Evolutionary conservation across 2,329 filamentous ascomycete genomes (phyloP), one percentile per base, ranked within the genome.

Genomic region (Colletotrichum trifolii): DNA sequence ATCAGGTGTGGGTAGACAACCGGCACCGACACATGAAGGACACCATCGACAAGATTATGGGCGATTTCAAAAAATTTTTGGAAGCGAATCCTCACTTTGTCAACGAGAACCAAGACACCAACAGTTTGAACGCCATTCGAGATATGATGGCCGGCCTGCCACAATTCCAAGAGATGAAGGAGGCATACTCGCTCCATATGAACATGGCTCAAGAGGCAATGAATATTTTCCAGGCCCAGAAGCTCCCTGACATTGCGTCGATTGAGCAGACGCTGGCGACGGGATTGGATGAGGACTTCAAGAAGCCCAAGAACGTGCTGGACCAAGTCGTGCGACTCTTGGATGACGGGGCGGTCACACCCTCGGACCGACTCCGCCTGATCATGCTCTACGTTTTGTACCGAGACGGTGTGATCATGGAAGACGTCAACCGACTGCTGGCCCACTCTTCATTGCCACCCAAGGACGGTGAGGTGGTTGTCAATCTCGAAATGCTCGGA

Each of bases 181-280:
- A 97, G 74, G 90, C 93, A 2, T 99, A 98, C 77, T 96, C 94
- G 0, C 82, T 99, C 58, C 96, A 99, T 78, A 83, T 99, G 46
- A 95, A 90, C 70, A 98, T 99, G 95, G 96, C 96, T 2, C 92
- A 97, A 75, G 94, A 97, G 75, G 97, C 94, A 75, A 98, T 98
- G 94, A 93, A 93, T 71, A 87, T 92, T 42, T 99, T 99, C 72
- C 90, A 97, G 74, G 82, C 88, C 56, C 87, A 90, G 75, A 97
- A 97, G 74, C 83, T 99, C 7, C 86, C 91, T 7, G 96, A 99
- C 73, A 84, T 98, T 63, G 94, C 94, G 11, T 91, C 91, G 0
- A 86, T 94, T 6, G 96, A 99, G 78, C 96, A 98, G 83, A 93
- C 89, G 35, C 84, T 99, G 69, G 92, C 94, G 9, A 98, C 96